phyloP scores from a whole-genome alignment of 2,329 filamentous ascomycete species.

The Monilinia polystroma region DNA sequence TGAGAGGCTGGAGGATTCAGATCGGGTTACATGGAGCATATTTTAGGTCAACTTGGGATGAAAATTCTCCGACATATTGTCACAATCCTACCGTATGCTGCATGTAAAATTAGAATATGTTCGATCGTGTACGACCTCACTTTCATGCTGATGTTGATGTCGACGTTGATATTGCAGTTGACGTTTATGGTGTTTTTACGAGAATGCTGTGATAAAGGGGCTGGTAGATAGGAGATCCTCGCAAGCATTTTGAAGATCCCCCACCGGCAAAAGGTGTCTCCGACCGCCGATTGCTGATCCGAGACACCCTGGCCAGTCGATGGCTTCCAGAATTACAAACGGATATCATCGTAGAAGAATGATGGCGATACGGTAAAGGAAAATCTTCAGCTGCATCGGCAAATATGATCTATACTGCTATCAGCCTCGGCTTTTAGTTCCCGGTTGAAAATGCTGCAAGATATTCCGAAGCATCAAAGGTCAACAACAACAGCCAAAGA shows the following conservation, averaged over 20 bases:
- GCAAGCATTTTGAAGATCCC: constrained; percentile 8
- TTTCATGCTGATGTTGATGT: background rate
- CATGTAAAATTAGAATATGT: background rate
- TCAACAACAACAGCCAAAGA: background rate
- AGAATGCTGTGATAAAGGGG: background rate
- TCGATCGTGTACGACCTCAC: background rate
- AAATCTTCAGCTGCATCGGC: background rate
- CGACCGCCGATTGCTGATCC: background rate
- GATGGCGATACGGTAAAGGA: background rate
- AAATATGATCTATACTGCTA: background rate
- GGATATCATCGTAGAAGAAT: background rate
- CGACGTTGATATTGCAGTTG: background rate
- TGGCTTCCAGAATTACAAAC: background rate
- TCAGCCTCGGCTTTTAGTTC: background rate
- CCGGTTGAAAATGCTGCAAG: background rate
- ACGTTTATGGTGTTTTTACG: background rate
- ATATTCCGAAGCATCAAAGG: background rate
- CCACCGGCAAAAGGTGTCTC: constrained; percentile 1
- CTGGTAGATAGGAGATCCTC: constrained; percentile 2
- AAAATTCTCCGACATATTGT: background rate
- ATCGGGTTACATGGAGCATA: background rate
- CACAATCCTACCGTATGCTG: background rate
- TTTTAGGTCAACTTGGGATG: background rate
- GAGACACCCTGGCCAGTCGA: background rate
- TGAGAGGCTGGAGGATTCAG: background rate